Base-by-base conservation (phyloP, 177 flowering plant species). In the Telopea speciosissima region DNA sequence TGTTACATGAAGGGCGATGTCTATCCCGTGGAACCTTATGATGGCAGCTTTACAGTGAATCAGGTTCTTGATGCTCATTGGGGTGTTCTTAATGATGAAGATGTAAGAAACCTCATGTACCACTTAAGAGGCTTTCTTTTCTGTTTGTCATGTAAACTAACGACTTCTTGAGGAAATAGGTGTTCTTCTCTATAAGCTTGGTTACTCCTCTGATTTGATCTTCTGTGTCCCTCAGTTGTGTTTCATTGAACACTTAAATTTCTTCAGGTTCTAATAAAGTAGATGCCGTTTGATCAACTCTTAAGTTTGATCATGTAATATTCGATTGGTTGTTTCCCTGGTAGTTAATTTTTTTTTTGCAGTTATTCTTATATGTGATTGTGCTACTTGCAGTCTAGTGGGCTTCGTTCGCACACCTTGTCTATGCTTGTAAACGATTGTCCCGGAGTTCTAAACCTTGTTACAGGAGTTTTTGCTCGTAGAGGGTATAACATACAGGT, bases 21-120 rank as follows among this genome's bases (percentile, higher is more conserved):
- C 81, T 96, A 96, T 83, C 99, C 99, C 10, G 91, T 89, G 78
- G 99, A 96, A 75, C 73, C 85, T 19, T 70, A 79, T 70, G 91
- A 84, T 70, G 82, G 70, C 5, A 36, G 40, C 28, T 72, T 76
- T 66, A 63, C 76, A 22, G 65, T 84, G 69, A 81, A 80, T 78
- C 88, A 87, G 90, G 89, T 96, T 75, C 95, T 96, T 75, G 99
- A 96, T 86, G 96, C 99, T 76, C 95, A 96, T 68, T 96, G 99
- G 98, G 98, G 99, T 70, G 90, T 84, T 70, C 87, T 93, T 44
- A 76, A 82, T 77, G 92, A 89, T 62, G 96, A 93, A 73, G 96
- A 93, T 85, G 99, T 93, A 87, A 92, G 96, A 64, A 56, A 23
- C 24, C 62, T 28, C 31, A 52, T 69, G 16, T 13, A n/a, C 66